Percentiles rank a stretch among this genome's conserved stretches.
These are phyloP conservation scores for Orbilia javanica DNA, from an alignment of 2,329 filamentous ascomycete genomes.

Conservation along the genomic window DNA sequence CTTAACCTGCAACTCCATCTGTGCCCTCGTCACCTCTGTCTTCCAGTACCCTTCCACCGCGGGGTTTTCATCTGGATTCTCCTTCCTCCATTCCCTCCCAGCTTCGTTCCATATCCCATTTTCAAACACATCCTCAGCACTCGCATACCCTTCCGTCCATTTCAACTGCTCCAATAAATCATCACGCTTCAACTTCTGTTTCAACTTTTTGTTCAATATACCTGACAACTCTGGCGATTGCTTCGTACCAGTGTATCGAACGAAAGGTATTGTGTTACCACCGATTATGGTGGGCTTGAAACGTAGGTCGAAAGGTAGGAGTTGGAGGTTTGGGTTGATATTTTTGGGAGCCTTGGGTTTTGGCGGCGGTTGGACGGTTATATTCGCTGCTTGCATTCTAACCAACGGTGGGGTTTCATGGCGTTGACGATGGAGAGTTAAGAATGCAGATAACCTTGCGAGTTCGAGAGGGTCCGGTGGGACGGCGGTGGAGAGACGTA, in stretches of 20 bases:
- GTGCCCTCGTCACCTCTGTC: slow-evolving; percentile 4
- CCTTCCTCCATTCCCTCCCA: slow-evolving; percentile 27
- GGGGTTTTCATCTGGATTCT: slow-evolving; percentile 21
- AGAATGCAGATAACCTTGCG: slow-evolving; percentile 32
- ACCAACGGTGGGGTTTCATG: slow-evolving; percentile 2
- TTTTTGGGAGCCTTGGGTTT: slow-evolving; percentile 27
- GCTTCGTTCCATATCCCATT: slow-evolving; percentile 6
- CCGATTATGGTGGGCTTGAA: slow-evolving; percentile 35
- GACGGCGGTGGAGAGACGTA: slow-evolving; percentile 27
- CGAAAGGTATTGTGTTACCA: slow-evolving; percentile 35
- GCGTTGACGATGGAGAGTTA: slow-evolving; percentile 19
- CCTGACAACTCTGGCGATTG: slow-evolving; percentile 7
- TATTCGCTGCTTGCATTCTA: slow-evolving; percentile 40
- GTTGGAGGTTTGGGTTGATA: slow-evolving; percentile 4
- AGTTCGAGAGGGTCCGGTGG: slow-evolving; percentile 35
- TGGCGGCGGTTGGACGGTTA: slow-evolving; percentile 39
- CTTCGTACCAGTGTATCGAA: slow-evolving; percentile 41
- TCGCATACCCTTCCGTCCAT: neutral
- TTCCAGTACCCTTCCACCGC: neutral
- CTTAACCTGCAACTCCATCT: slow-evolving; percentile 11
- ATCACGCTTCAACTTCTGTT: slow-evolving; percentile 29
- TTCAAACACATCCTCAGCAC: slow-evolving; percentile 37
- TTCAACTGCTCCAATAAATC: slow-evolving; percentile 16
- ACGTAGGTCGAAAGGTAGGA: slow-evolving; percentile 25
- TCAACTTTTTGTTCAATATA: slow-evolving; percentile 21